A percentile compares a stretch with the other conserved stretches of the same genome.
These are phyloP conservation scores for Penicillium subrubescens DNA, from an alignment of 495 filamentous ascomycete species.

Conservation along the genomic window DNA sequence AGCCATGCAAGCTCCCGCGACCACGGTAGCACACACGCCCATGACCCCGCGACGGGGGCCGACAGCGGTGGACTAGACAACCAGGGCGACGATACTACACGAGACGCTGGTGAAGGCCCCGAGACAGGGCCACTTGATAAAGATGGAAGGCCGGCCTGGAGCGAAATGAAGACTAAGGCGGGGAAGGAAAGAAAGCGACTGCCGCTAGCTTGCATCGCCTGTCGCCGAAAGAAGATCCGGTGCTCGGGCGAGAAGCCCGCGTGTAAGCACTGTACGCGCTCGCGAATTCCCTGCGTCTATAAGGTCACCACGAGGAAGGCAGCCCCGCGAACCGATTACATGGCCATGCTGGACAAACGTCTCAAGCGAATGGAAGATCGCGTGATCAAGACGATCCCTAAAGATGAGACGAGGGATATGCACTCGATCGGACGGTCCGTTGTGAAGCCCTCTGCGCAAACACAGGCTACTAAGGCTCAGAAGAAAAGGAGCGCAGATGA, in stretches of 20 bases:
- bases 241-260: slow-evolving; percentile 97
- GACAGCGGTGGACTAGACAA: slow-evolving; percentile 27
- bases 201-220: slow-evolving; percentile 94
- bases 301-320: slow-evolving; percentile 95
- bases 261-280: slow-evolving; percentile 94
- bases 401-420: slow-evolving; percentile 66
- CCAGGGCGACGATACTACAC: slow-evolving; percentile 27
- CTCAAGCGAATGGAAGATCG: slow-evolving; percentile 95
- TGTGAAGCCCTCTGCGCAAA: slow-evolving; percentile 77
- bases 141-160: slow-evolving; percentile 72
- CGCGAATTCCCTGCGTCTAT: slow-evolving; percentile 96
- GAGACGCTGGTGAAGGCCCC: slow-evolving; percentile 41
- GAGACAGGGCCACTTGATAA: slow-evolving; percentile 53
- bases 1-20: slow-evolving; percentile 51
- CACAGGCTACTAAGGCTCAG: slow-evolving; percentile 54
- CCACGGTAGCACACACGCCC: slow-evolving; percentile 33
- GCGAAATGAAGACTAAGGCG: slow-evolving; percentile 94
- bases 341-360: slow-evolving; percentile 97
- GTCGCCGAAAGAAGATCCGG: slow-evolving; percentile 94
- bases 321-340: slow-evolving; percentile 96
- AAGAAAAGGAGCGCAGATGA: slow-evolving; percentile 89
- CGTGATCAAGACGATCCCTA: slow-evolving; percentile 94
- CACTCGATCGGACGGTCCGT: slow-evolving; percentile 68
- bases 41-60: slow-evolving; percentile 26
- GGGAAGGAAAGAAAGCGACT: slow-evolving; percentile 94